A percentile compares a stretch with the other conserved stretches of the same genome.
Conservation (phyloP, 2,329 filamentous ascomycete genomes). For the Sporothrix pseudoabietina region DNA sequence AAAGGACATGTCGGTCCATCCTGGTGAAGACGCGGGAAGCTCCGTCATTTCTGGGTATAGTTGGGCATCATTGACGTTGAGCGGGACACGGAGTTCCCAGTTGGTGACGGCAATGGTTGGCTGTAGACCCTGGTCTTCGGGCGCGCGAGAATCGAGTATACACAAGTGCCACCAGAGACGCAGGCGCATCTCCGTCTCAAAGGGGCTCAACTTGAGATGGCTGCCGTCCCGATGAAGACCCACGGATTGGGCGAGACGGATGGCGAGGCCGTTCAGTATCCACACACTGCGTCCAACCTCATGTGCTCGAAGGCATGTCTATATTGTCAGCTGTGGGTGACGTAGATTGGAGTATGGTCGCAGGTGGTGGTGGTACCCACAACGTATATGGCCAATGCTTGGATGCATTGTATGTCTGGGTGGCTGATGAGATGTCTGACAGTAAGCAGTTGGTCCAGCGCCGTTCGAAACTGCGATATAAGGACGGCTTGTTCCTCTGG, state of each 20-base stretch:
- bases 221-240: constrained; percentile 46
- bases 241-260: constrained; percentile 51
- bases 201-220: constrained; percentile 53
- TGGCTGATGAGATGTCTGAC: neutral
- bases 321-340: neutral
- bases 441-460: neutral
- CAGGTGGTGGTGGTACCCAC: neutral
- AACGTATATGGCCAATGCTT: constrained; percentile 17
- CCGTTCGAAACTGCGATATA: neutral
- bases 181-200: constrained; percentile 57
- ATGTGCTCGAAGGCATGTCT: constrained; percentile 13
- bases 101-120: constrained; percentile 44
- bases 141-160: constrained; percentile 54
- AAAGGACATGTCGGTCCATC: constrained; percentile 57
- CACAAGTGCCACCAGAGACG: constrained; percentile 59
- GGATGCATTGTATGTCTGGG: constrained; percentile 8
- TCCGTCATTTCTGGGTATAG: constrained; percentile 52
- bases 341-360: neutral
- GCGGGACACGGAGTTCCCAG: constrained; percentile 54
- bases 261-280: constrained; percentile 48
- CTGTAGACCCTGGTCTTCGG: constrained; percentile 58
- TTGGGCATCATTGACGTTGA: constrained; percentile 59
- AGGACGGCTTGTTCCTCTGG: neutral
- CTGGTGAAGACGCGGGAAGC: constrained; percentile 44
- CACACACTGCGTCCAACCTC: constrained; percentile 36